Conservation (phyloP, 2,329 filamentous ascomycete genomes). For the Nemania diffusa region DNA sequence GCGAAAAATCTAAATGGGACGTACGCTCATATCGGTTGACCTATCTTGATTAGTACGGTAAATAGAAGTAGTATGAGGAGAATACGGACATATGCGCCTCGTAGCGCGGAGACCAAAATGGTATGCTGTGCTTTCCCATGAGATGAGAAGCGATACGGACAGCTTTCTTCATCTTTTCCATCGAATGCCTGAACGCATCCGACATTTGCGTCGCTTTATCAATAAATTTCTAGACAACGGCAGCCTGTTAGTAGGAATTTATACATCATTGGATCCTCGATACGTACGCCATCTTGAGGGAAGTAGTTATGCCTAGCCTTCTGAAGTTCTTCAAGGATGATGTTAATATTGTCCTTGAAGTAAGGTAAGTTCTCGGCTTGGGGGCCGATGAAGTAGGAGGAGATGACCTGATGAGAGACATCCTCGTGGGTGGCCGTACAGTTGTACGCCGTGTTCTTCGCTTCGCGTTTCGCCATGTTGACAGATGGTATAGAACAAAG, state of each 20-base stretch:
- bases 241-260: background rate
- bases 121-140: constrained; percentile 56
- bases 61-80: background rate
- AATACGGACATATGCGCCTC: constrained; percentile 57
- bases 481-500: background rate
- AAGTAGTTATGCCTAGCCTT: constrained; percentile 51
- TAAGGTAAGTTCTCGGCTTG: constrained; percentile 55
- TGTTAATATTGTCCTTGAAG: constrained; percentile 53
- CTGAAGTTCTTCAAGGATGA: constrained; percentile 53
- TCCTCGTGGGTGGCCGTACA: constrained; percentile 30
- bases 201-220: constrained; percentile 50
- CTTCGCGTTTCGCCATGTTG: constrained; percentile 31
- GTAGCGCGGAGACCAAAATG: constrained; percentile 60
- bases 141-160: constrained; percentile 51
- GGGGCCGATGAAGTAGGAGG: constrained; percentile 57
- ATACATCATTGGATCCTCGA: background rate
- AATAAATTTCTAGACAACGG: constrained; percentile 50
- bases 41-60: constrained; percentile 26
- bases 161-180: constrained; percentile 50
- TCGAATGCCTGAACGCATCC: constrained; percentile 49
- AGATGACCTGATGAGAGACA: constrained; percentile 49
- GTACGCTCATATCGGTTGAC: constrained; percentile 52
- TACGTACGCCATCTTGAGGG: constrained; percentile 51
- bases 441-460: constrained; percentile 33
- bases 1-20: background rate